A percentile compares a stretch with the other conserved stretches of the same genome.
Evolutionary conservation across 371 early-diverging fungal species (phyloP).

Genomic region (Syncephalastrum racemosum): DNA sequence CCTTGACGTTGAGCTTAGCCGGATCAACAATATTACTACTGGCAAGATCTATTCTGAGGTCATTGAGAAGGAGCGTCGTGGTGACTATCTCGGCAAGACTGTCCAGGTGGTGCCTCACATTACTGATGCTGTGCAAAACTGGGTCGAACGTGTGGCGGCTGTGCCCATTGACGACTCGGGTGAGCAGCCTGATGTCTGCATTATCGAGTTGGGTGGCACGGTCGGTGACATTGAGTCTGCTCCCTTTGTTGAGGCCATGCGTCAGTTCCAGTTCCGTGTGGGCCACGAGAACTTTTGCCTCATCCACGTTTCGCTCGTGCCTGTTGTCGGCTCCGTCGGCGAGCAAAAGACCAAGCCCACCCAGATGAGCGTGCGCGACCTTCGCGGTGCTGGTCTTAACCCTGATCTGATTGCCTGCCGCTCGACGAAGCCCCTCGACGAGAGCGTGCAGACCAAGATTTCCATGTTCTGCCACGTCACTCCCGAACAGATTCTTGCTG

Average conservation of each 20-base stretch:
- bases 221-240: constrained; percentile 99
- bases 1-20: constrained; percentile 89
- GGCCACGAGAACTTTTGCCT: constrained; percentile 97
- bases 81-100: constrained; percentile 98
- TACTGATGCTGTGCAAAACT: constrained; percentile 96
- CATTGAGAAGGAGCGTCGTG: constrained; percentile 90
- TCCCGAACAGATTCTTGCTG: constrained; percentile 85
- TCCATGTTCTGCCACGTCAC: constrained; percentile 98
- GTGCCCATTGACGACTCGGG: constrained; percentile 86
- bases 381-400: constrained; percentile 94
- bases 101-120: constrained; percentile 99
- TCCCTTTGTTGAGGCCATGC: constrained; percentile 98
- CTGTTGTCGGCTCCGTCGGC: constrained; percentile 95
- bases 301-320: constrained; percentile 97
- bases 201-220: constrained; percentile 99
- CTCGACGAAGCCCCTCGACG: constrained; percentile 77
- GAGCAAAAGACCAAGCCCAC: constrained; percentile 99
- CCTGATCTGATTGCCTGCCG: constrained; percentile 99
- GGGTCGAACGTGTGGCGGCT: constrained; percentile 92
- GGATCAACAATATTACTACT: constrained; percentile 98
- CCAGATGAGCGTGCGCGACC: constrained; percentile 93
- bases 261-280: constrained; percentile 98
- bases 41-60: constrained; percentile 98
- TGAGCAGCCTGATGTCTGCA: constrained; percentile 94
- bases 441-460: constrained; percentile 87